Percentiles rank a stretch among this genome's conserved stretches.
These are phyloP conservation scores for Spizellomyces sp. DNA, from an alignment of 192 early-diverging fungal species.

Conservation along the genomic window DNA sequence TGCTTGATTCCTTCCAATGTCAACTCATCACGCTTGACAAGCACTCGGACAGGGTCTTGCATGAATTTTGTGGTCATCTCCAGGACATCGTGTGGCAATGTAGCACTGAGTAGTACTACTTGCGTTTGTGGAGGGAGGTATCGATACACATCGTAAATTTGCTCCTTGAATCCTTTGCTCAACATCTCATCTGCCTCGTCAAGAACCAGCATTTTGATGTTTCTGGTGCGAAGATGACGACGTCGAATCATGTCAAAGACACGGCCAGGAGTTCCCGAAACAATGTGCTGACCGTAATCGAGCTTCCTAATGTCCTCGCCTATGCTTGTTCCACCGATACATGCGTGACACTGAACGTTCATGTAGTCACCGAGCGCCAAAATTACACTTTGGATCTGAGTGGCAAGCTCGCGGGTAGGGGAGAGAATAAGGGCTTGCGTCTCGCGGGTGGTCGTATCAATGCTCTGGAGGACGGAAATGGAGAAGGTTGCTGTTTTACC, in stretches of 20 bases:
- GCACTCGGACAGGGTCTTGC: slow-evolving; percentile 90
- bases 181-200: slow-evolving; percentile 98
- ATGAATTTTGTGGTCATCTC: slow-evolving; percentile 98
- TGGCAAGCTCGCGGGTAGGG: slow-evolving; percentile 95
- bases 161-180: slow-evolving; percentile 94
- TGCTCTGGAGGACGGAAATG: slow-evolving; percentile 88
- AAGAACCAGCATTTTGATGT: slow-evolving; percentile 94
- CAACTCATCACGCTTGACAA: slow-evolving; percentile 99
- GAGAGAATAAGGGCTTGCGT: slow-evolving; percentile 92
- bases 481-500: slow-evolving; percentile 98
- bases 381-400: slow-evolving; percentile 92
- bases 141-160: slow-evolving; percentile 80
- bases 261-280: slow-evolving; percentile 93
- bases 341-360: slow-evolving; percentile 94
- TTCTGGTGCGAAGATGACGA: slow-evolving; percentile 72
- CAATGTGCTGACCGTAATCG: slow-evolving; percentile 91
- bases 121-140: slow-evolving; percentile 90
- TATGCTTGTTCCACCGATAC: slow-evolving; percentile 91
- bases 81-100: slow-evolving; percentile 92
- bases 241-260: slow-evolving; percentile 98
- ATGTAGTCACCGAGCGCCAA: slow-evolving; percentile 95
- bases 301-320: slow-evolving; percentile 91
- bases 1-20: slow-evolving; percentile 99
- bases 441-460: slow-evolving; percentile 85
- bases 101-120: slow-evolving; percentile 91